Evolutionary conservation across 75 land plant genomes (phyloP), one percentile per base, ranked within the genome.

Genomic region (Pseudotsuga menziesii): DNA sequence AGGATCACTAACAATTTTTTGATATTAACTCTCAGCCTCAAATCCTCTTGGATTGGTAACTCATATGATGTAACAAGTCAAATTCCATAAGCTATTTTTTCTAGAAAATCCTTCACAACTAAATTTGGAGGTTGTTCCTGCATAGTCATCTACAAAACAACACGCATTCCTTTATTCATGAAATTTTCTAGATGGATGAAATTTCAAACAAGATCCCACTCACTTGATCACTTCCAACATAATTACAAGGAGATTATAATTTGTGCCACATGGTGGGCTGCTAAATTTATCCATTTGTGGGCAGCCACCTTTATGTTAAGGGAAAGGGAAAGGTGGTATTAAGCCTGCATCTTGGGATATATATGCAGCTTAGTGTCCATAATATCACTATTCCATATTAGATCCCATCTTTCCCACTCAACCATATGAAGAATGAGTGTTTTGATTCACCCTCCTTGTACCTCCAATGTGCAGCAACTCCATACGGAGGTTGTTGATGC

Each of bases 381-480:
- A 29, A 91, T 82, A 77, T 94, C 90, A 76, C 88, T 90, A 4
- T 94, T 92, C 97, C 97, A 96, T 2, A 93, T 91, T 19, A 93
- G 67, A 19, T 90, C 87, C 97, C 97, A 96, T 60, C 94, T 83
- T 35, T 97, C 97, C 94, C 97, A 96, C 75, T 96, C 97, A 57
- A 96, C 94, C 87, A 89, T 87, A 78, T 96, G 93, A 56, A 94
- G 15, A 89, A 82, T 12, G 96, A 81, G 82, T 94, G 85, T 55
- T 84, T 73, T 52, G 86, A 81, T 72, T 89, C 85, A 57, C 91
- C 91, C 66, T 96, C 99, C 83, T 96, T 96, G 79, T 96, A 96
- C 70, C 94, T 85, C 98, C 98, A 96, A 57, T 96, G 98, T 62
- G 98, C 97, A 52, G 98, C 98, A 78, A 93, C 82, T 70, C 98